Base-by-base conservation (phyloP, 768 basidiomycete genomes). In the Auricularia heimuer region DNA sequence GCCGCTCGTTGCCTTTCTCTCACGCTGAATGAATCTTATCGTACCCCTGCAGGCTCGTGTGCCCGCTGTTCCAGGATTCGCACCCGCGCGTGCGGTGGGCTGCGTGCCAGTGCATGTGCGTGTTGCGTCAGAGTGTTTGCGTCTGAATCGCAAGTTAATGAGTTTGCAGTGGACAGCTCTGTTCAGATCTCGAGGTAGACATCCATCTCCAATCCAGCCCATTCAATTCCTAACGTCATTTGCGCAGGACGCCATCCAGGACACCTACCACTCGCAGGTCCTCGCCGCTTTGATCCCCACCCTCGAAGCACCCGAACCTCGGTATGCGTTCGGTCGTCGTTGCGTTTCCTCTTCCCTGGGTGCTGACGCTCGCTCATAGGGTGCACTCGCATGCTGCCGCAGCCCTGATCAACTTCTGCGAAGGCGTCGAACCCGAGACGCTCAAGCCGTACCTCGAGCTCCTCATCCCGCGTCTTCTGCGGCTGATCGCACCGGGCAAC, bases 381-480 rank as follows among this genome's bases (percentile, higher is more conserved):
- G 90, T 94, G 0, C 92, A 93, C 67, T 81, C 91, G 0, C 92
- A 95, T 70, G 90, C 93, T 1, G 90, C 92, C 0, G 88, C 92
- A 0, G 92, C 92, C 0, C 79, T 94, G 29, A 92, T 94, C 73
- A 95, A 94, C 73, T 94, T 94, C 76, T 94, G 92, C 73, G 89
- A 94, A 72, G 90, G 91, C 42, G 90, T 91, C 42, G 87, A 85
- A 68, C 81, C 85, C 16, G 83, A 89, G 29, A 86, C 84, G 0
- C 81, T 92, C 10, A 69, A 88, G 0, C 89, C 89, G 0, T 92
- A 90, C 73, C 83, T 95, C 18, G 92, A 92, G 63, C 81, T 84
- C 0, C 87, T 93, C 68, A 88, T 95, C 35, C 85, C 86, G 69
- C 82, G 88, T 0, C 79, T 91, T 3, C 76, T 89, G 14, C 85